These are phyloP conservation scores for Tylopilus vinaceipallidus DNA, from an alignment of 768 basidiomycete genomes.

Conservation along the genomic window DNA sequence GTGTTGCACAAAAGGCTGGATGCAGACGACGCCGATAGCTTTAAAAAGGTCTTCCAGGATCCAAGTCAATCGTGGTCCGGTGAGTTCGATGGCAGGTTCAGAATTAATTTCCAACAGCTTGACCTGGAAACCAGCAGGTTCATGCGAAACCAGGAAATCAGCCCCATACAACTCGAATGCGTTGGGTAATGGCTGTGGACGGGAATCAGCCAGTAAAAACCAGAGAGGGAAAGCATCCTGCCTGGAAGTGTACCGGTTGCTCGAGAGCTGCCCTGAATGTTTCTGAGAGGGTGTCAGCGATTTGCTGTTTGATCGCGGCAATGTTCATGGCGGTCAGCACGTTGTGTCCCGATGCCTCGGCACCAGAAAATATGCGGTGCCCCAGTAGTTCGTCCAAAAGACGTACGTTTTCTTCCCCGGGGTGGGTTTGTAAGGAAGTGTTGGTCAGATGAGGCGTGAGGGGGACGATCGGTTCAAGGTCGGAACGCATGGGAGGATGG, in stretches of 20 bases:
- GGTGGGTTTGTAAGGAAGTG: slow-evolving; percentile 75
- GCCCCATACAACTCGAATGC: slow-evolving; percentile 94
- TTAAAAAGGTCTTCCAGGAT: slow-evolving; percentile 80
- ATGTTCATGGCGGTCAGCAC: slow-evolving; percentile 36
- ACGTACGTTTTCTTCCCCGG: slow-evolving; percentile 68
- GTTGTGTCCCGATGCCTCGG: slow-evolving; percentile 21
- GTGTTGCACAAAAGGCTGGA: slow-evolving; percentile 55
- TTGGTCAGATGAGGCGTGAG: slow-evolving; percentile 86
- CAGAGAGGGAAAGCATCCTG: slow-evolving; percentile 22
- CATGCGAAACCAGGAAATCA: slow-evolving; percentile 79
- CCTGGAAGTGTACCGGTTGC: slow-evolving; percentile 85
- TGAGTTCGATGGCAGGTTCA: slow-evolving; percentile 93
- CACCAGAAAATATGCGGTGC: slow-evolving; percentile 46
- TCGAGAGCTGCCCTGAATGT: slow-evolving; percentile 83
- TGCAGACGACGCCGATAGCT: slow-evolving; percentile 62
- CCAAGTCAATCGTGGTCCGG: slow-evolving; percentile 78
- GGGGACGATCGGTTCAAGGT: slow-evolving; percentile 22
- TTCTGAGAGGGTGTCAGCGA: slow-evolving; percentile 67
- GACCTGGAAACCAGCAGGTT: slow-evolving; percentile 46
- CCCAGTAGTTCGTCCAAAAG: slow-evolving; percentile 80
- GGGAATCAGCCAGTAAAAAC: background rate
- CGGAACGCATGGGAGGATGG: slow-evolving; percentile 38
- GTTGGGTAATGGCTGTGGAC: slow-evolving; percentile 72
- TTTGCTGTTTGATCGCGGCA: slow-evolving; percentile 54
- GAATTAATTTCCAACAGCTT: slow-evolving; percentile 90